Base-by-base conservation (phyloP, 306 rosid species). In the Phaseolus lunatus region DNA sequence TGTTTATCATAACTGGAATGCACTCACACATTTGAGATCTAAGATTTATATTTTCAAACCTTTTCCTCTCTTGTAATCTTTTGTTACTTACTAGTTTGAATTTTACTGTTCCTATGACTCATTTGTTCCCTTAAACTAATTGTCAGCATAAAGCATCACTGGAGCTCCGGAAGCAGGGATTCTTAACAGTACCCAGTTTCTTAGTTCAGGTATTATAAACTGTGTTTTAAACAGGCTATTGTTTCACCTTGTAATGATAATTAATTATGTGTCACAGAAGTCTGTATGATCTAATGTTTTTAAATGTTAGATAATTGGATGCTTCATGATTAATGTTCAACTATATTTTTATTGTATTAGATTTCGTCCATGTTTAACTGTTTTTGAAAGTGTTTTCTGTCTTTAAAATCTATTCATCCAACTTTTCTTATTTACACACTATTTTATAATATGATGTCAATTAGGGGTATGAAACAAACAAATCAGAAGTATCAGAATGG, bases 81-180 rank as follows among this genome's bases (percentile, higher is more conserved):
- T 67, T 26, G 37, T 78, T 63, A 12, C 41, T 74, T 73, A 31
- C 61, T 67, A 19, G 64, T 62, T 31, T 72, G 49, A 12, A 57
- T 62, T 47, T 63, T 33, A 12, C 66, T 70, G 33, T 26, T 39
- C 64, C 54, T 75, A 75, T 58, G 44, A 43, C 73, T 45, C 67
- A 66, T 47, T 81, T 29, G 69, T 67, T 71, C 2, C 67, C 70
- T 16, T 67, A 73, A 72, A 84, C 43, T 70, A 75, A n/a, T 77
- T 80, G 70, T 81, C 92, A 94, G 98, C 84, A 89, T 86, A 83
- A 90, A 83, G 98, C 98, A 67, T 90, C 98, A 47, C 72, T 81
- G 88, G 91, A 86, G 89, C 98, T 94, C 71, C 66, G 72, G 63
- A 87, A 83, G 69, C 90, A 59, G 73, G 98, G 96, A 75, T 94